Conservation (phyloP, 2,329 filamentous ascomycete genomes). For the Scedosporium minutisporum region DNA sequence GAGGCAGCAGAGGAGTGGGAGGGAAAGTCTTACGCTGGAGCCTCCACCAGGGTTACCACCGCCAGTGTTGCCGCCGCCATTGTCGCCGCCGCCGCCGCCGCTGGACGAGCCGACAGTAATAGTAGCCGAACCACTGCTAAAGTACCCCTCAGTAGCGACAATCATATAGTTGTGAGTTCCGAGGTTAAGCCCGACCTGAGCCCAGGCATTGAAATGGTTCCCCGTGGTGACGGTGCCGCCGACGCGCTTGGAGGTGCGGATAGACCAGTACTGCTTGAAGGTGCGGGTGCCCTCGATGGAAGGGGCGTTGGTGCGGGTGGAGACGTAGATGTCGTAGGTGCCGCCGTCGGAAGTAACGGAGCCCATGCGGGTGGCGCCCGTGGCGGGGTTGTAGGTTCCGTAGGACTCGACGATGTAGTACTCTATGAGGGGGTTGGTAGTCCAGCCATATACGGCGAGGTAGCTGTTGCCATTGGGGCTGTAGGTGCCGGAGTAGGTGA, state of each 20-base stretch:
- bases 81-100: not conserved
- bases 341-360: constrained; percentile 26
- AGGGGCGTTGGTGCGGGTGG: constrained; percentile 29
- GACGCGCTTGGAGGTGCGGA: constrained; percentile 37
- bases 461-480: constrained; percentile 24
- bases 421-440: constrained; percentile 23
- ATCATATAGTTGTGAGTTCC: constrained; percentile 44
- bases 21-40: constrained; percentile 2
- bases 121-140: constrained; percentile 34
- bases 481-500: constrained; percentile 20
- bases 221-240: constrained; percentile 38
- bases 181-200: constrained; percentile 32
- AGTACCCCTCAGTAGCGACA: constrained; percentile 43
- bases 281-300: constrained; percentile 38
- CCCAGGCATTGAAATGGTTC: constrained; percentile 46
- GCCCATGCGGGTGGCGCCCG: constrained; percentile 22
- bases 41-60: not conserved
- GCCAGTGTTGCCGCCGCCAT: not conserved
- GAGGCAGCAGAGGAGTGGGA: not conserved
- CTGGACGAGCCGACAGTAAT: constrained; percentile 29
- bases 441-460: constrained; percentile 30
- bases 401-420: constrained; percentile 30
- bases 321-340: constrained; percentile 27
- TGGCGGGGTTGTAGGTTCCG: constrained; percentile 26
- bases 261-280: constrained; percentile 44